phyloP scores from a whole-genome alignment of 768 basidiomycete genomes.

The Podaxis mareebaensis region DNA sequence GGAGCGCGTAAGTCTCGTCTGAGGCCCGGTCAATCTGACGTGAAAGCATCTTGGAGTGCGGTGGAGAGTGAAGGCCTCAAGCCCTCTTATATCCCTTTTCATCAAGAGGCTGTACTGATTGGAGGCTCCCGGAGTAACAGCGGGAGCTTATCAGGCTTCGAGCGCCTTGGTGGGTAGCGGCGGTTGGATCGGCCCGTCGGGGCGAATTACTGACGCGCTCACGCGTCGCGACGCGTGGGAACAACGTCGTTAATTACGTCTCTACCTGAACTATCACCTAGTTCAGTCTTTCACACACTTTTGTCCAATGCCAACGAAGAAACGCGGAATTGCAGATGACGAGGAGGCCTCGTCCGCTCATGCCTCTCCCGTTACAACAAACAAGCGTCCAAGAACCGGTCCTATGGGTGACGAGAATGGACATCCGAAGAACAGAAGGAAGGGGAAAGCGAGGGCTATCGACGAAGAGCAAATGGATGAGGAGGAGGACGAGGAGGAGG shows the following conservation, averaged over 20 bases:
- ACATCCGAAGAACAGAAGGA: neutral
- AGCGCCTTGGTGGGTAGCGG: neutral
- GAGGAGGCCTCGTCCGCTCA: neutral
- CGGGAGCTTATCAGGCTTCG: neutral
- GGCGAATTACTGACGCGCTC: neutral
- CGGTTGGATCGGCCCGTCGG: neutral
- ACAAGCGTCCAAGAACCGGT: conserved; percentile 2
- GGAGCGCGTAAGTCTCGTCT: neutral
- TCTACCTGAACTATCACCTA: neutral
- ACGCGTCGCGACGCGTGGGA: conserved; percentile 10
- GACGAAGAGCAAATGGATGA: conserved; percentile 5
- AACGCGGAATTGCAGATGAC: conserved; percentile 2
- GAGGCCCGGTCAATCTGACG: neutral
- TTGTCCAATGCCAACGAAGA: conserved; percentile 1
- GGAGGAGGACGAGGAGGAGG: conserved; percentile 1
- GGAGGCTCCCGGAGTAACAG: neutral
- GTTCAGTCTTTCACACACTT: neutral
- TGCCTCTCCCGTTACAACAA: neutral
- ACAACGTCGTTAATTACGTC: conserved; percentile 6
- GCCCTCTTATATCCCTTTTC: neutral
- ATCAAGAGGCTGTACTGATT: neutral
- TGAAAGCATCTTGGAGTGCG: neutral
- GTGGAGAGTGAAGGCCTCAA: neutral
- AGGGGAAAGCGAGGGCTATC: neutral
- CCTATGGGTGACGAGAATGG: neutral